Evolutionary conservation across 116 monocot species (phyloP), one percentile per base, ranked within the genome.

Genomic region (Zostera marina): DNA sequence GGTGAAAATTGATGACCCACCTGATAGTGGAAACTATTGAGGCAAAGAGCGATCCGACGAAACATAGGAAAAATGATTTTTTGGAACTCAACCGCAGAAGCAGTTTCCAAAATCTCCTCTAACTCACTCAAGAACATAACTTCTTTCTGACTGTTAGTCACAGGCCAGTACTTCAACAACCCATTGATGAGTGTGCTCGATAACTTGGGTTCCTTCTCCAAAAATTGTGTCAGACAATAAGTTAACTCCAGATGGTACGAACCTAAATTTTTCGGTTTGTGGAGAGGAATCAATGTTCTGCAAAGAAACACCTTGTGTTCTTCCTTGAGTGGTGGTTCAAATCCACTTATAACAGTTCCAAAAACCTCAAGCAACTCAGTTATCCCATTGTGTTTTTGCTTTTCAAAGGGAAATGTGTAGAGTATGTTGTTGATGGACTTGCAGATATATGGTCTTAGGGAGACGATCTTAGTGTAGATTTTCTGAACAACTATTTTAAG

Each of bases 251-350:
- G 60, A 21, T 42, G 59, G 44, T 68, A 60, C 42, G 59, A 13
- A 15, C 68, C 68, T 16, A 68, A 22, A 9, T 42, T 53, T 23
- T 60, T 68, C 7, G 60, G 60, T 11, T 68, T 68, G 60, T 68
- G 68, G 12, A 68, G 48, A 41, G 68, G 67, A 24, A 68, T 60
- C 40, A 68, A 22, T 52, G 60, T 60, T 40, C 60, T 49, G 16
- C 68, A 68, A 49, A 68, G 60, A 52, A 68, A 60, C 68, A 68
- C 51, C 52, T 68, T 68, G 52, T 68, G 68, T 26, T 68, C 59
- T 17, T 68, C 60, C 17, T 68, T 67, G 17, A 67, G 41, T 15
- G 67, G 67, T 40, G 59, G 8, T 0, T 48, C 47, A 19, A 58
- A 67, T 19, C 67, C 67, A 41, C 67, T 67, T 19, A 67, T 67